phyloP scores from a whole-genome alignment of 164 flowering plant genomes.

The Nymphaea thermarum region DNA sequence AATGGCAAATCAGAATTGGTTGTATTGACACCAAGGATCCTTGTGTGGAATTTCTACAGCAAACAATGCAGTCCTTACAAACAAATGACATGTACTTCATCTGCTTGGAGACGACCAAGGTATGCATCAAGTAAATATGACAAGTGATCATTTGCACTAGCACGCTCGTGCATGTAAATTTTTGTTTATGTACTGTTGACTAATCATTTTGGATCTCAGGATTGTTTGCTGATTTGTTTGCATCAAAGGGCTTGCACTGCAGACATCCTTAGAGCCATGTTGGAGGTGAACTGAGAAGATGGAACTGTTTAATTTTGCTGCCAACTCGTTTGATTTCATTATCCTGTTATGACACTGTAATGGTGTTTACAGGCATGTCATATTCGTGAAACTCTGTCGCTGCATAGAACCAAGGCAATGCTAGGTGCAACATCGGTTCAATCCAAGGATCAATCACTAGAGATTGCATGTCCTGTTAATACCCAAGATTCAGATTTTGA shows the following conservation, averaged over 20 bases:
- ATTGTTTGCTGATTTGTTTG: slow-evolving; percentile 50
- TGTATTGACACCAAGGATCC: slow-evolving; percentile 39
- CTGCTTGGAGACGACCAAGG: slow-evolving; percentile 47
- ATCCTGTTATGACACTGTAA: not conserved
- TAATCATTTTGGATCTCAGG: slow-evolving; percentile 23
- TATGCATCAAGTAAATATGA: slow-evolving; percentile 24
- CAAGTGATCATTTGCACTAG: not conserved
- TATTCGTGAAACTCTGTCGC: slow-evolving; percentile 2
- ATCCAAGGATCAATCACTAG: too few relatives aligned
- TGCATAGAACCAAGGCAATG: not conserved
- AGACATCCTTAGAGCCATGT: slow-evolving; percentile 52
- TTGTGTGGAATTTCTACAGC: slow-evolving; percentile 33
- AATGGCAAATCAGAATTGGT: slow-evolving; percentile 77
- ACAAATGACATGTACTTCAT: slow-evolving; percentile 55
- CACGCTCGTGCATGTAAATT: not conserved
- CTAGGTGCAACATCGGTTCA: not conserved
- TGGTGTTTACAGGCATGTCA: slow-evolving; percentile 8
- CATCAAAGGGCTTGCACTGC: slow-evolving; percentile 55
- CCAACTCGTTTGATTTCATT: not conserved
- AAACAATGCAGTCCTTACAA: slow-evolving; percentile 42
- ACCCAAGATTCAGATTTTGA: not conserved
- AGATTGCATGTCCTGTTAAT: too few relatives aligned
- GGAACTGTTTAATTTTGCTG: not conserved
- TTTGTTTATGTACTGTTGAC: not conserved
- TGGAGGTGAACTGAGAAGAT: slow-evolving; percentile 42